Conservation (phyloP, 2,329 filamentous ascomycete species). For the Corynespora cassiicola region DNA sequence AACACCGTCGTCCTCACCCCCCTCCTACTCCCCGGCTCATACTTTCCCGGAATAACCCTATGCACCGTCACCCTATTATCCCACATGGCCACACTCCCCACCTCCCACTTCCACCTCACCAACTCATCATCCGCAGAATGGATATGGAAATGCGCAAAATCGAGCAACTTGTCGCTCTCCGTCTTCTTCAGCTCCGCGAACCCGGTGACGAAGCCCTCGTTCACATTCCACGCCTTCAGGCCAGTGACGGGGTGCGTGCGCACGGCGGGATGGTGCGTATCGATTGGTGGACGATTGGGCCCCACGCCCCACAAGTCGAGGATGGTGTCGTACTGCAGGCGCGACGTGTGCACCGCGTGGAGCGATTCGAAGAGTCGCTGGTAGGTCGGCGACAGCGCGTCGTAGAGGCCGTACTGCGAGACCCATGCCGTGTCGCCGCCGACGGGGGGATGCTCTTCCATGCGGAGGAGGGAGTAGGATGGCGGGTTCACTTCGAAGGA, state of each 20-base stretch:
- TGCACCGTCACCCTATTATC: constrained; percentile 11
- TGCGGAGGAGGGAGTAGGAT: constrained; percentile 14
- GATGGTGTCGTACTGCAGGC: constrained; percentile 20
- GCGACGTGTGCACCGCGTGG: constrained; percentile 17
- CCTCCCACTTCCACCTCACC: constrained; percentile 14
- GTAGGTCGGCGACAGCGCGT: constrained; percentile 21
- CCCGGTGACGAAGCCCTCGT: constrained; percentile 54
- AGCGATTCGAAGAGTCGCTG: constrained; percentile 13
- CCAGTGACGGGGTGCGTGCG: constrained; percentile 58
- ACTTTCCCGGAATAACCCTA: constrained; percentile 9
- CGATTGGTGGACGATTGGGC: constrained; percentile 50
- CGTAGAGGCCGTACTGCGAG: constrained; percentile 16
- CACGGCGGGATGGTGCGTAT: constrained; percentile 57
- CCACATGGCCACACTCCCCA: constrained; percentile 16
- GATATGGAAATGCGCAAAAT: constrained; percentile 13
- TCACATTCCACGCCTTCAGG: constrained; percentile 51
- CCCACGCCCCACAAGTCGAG: constrained; percentile 29
- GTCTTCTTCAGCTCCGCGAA: constrained; percentile 59
- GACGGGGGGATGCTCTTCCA: constrained; percentile 18
- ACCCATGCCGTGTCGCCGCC: constrained; percentile 14
- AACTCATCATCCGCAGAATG: constrained; percentile 11
- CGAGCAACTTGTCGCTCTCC: constrained; percentile 41
- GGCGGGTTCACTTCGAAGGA: constrained; percentile 22
- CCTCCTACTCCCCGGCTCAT: constrained; percentile 6
- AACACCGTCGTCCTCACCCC: constrained; percentile 10